phyloP scores from a whole-genome alignment of 176 grass and related monocot species.

The Oryza brachyantha region DNA sequence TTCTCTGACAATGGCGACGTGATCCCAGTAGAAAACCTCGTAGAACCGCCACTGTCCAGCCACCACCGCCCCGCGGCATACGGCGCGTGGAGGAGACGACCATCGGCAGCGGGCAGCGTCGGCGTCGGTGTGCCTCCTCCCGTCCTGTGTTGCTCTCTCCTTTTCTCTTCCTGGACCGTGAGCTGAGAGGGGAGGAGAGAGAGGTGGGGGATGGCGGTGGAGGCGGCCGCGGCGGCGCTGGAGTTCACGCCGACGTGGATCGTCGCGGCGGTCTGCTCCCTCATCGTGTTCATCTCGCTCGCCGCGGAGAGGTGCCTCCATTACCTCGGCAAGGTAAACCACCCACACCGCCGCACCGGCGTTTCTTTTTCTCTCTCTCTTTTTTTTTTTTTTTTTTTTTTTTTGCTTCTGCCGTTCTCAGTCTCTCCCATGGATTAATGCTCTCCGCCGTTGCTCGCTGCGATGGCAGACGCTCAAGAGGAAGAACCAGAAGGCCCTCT shows the following conservation, averaged over 20 bases:
- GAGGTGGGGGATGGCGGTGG: conserved; percentile 18
- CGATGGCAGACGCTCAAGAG: conserved; percentile 55
- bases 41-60: not conserved
- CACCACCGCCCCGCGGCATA: not conserved
- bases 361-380: too few relatives aligned
- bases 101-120: too few relatives aligned
- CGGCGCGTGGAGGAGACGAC: not conserved
- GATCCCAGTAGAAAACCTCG: not conserved
- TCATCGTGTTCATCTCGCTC: conserved; percentile 78
- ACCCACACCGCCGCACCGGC: too few relatives aligned
- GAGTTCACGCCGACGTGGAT: conserved; percentile 97
- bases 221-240: conserved; percentile 36
- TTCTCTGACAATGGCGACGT: not conserved
- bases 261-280: conserved; percentile 77
- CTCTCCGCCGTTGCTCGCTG: not conserved
- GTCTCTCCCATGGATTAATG: not conserved
- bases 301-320: conserved; percentile 80
- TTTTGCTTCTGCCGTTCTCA: not conserved
- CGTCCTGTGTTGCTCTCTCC: too few relatives aligned
- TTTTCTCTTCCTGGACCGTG: not conserved
- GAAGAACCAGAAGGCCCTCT: conserved; percentile 84
- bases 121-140: not conserved
- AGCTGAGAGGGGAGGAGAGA: not conserved
- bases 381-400: too few relatives aligned
- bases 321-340: conserved; percentile 73